phyloP scores from a whole-genome alignment of 148 eudicot species.

The Fallopia convolvulus region DNA sequence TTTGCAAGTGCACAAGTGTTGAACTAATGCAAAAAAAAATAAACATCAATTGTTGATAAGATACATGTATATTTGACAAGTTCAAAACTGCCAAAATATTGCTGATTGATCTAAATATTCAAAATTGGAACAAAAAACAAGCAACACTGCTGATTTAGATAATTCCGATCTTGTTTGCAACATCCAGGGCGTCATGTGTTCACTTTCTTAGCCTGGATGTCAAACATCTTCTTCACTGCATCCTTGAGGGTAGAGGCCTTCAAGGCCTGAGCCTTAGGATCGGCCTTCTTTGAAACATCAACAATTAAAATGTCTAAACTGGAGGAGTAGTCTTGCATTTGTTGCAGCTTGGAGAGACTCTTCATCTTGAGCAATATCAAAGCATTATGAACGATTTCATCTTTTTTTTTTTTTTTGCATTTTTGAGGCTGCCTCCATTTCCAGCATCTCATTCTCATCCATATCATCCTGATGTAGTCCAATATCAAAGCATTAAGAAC shows the following conservation, averaged over 20 bases:
- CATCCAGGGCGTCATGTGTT: constrained; percentile 68
- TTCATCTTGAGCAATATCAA: constrained; percentile 66
- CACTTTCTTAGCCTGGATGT: too few relatives aligned
- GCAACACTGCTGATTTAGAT: constrained; percentile 22
- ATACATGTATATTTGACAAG: not conserved
- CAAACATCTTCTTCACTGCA: too few relatives aligned
- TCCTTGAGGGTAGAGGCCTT: too few relatives aligned
- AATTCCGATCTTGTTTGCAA: constrained; percentile 75
- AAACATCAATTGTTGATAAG: not conserved
- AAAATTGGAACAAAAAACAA: not conserved
- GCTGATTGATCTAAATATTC: constrained; percentile 4
- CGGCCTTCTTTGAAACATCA: too few relatives aligned
- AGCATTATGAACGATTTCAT: too few relatives aligned
- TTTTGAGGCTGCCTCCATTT: constrained; percentile 64
- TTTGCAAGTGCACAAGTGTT: not conserved
- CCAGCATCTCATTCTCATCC: constrained; percentile 45
- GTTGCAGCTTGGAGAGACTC: constrained; percentile 64
- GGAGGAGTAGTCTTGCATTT: constrained; percentile 54
- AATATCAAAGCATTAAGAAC: too few relatives aligned
- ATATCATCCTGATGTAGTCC: constrained; percentile 65
- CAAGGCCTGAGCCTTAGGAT: too few relatives aligned
- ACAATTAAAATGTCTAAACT: too few relatives aligned
- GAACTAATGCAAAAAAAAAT: not conserved
- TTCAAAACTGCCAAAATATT: not conserved
- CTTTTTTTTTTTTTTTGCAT: too few relatives aligned